Conservation (phyloP, 441 rosid genomes). For the Gossypium trilobum region DNA sequence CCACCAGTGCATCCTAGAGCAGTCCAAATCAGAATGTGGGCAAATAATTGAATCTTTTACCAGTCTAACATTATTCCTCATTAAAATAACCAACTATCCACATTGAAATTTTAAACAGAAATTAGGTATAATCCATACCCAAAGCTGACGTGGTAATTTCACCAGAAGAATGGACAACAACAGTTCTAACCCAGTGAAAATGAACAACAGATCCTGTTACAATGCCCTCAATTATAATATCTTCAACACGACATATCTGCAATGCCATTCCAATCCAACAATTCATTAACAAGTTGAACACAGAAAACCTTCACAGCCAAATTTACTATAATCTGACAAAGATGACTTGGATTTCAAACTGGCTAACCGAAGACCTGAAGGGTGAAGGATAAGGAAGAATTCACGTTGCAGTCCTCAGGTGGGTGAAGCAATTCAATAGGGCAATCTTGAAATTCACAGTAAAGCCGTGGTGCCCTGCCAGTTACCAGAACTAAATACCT, state of each 20-base stretch:
- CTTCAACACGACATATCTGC: slow-evolving; percentile 91
- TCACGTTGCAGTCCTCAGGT: slow-evolving; percentile 86
- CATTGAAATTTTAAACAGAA: not conserved
- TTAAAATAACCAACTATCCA: not conserved
- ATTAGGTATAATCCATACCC: slow-evolving; percentile 34
- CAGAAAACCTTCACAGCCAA: slow-evolving; percentile 13
- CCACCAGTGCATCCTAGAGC: slow-evolving; percentile 77
- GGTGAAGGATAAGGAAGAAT: slow-evolving; percentile 75
- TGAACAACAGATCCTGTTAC: slow-evolving; percentile 75
- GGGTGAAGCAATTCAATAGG: slow-evolving; percentile 81
- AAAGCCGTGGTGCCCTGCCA: slow-evolving; percentile 60
- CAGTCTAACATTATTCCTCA: not conserved
- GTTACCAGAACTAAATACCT: slow-evolving; percentile 19
- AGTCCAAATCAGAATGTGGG: slow-evolving; percentile 14
- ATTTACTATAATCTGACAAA: slow-evolving; percentile 20
- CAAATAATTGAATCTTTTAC: slow-evolving; percentile 5
- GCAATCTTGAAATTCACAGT: slow-evolving; percentile 71
- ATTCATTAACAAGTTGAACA: slow-evolving; percentile 18
- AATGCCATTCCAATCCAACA: slow-evolving; percentile 18
- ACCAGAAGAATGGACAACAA: slow-evolving; percentile 53
- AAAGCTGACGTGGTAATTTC: slow-evolving; percentile 57
- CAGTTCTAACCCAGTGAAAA: slow-evolving; percentile 74
- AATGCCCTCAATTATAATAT: slow-evolving; percentile 57
- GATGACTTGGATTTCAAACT: slow-evolving; percentile 22
- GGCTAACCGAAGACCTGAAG: slow-evolving; percentile 57